A percentile compares a stretch with the other conserved stretches of the same genome.
Conservation (phyloP, 176 grass and related monocot species). For the Thalia dealbata region DNA sequence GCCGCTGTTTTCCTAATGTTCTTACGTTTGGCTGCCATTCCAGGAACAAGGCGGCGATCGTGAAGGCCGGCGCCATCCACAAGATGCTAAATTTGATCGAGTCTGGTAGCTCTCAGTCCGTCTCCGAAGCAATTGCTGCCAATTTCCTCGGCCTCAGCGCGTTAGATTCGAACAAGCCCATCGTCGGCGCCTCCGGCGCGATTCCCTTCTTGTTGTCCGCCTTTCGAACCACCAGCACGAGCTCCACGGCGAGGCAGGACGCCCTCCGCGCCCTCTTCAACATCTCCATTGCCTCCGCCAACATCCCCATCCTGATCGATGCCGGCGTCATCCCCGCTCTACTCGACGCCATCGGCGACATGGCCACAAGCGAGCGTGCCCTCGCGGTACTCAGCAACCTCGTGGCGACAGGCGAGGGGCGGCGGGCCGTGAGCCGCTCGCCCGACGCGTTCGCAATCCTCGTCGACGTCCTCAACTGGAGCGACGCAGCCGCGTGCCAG, state of each 20-base stretch:
- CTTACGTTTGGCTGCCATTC: background rate
- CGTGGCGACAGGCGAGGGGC: constrained; percentile 50
- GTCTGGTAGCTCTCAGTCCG: background rate
- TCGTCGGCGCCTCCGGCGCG: constrained; percentile 68
- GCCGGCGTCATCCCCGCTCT: constrained; percentile 41
- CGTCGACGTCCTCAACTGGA: constrained; percentile 77
- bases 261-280: constrained; percentile 77
- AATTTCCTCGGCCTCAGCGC: constrained; percentile 96
- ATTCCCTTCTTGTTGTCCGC: constrained; percentile 40
- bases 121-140: constrained; percentile 55
- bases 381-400: constrained; percentile 79
- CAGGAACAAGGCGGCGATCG: constrained; percentile 91
- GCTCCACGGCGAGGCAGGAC: constrained; percentile 39
- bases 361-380: constrained; percentile 34
- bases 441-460: constrained; percentile 38
- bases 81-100: constrained; percentile 68
- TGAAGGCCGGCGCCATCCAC: constrained; percentile 78
- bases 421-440: constrained; percentile 41
- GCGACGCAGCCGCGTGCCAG: constrained; percentile 66
- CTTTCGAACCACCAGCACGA: constrained; percentile 24
- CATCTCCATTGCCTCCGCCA: constrained; percentile 55
- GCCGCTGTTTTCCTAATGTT: background rate
- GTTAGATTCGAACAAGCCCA: constrained; percentile 64
- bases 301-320: constrained; percentile 49
- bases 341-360: constrained; percentile 35